Conservation (phyloP, 148 eudicot species). For the Persicaria maculosa region DNA sequence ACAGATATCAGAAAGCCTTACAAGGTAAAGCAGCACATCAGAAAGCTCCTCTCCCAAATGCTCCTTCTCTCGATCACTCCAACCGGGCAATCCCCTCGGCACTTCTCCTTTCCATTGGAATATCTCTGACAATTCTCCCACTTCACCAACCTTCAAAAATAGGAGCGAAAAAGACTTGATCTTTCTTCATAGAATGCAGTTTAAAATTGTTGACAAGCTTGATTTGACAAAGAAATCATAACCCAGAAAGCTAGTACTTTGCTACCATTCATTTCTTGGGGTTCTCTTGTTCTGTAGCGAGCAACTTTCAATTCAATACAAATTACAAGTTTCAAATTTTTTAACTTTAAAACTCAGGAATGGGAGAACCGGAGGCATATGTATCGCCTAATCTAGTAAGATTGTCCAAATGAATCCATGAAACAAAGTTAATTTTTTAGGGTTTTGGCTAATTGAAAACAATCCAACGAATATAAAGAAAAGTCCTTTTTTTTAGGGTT, state of each 20-base stretch:
- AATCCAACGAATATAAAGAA: background rate
- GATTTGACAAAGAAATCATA: background rate
- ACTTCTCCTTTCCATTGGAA: constrained; percentile 86
- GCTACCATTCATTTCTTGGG: background rate
- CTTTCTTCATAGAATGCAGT: background rate
- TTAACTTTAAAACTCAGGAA: background rate
- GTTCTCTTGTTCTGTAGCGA: too few species aligned
- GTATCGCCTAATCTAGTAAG: background rate
- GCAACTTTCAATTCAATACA: too few species aligned
- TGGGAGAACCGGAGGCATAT: background rate
- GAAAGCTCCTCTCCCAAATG: constrained; percentile 72
- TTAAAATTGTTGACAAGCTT: background rate
- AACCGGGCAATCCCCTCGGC: constrained; percentile 56
- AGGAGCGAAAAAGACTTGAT: background rate
- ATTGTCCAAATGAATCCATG: background rate
- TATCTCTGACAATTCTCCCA: constrained; percentile 69
- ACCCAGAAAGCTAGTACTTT: background rate
- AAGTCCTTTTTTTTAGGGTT: constrained; percentile 13
- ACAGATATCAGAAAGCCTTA: constrained; percentile 62
- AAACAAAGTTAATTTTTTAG: background rate
- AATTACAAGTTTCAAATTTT: too few species aligned
- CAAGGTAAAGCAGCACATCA: constrained; percentile 61
- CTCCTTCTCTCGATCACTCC: constrained; percentile 52
- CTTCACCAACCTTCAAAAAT: constrained; percentile 55
- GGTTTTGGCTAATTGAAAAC: background rate